phyloP scores from a whole-genome alignment of 2,329 filamentous ascomycete species.

The Xylaria sp. region DNA sequence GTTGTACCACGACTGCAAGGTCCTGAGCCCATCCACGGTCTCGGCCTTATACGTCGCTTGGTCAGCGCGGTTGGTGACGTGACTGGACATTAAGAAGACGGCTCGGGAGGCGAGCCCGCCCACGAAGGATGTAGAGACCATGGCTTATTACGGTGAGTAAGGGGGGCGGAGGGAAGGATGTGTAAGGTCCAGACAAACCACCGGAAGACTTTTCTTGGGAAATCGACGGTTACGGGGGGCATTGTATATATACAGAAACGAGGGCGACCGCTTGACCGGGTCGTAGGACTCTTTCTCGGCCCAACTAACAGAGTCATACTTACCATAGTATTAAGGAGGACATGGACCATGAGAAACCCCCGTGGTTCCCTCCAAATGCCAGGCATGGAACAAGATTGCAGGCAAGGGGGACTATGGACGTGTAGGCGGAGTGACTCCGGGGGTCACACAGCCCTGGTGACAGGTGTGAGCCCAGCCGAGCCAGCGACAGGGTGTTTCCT shows the following conservation, averaged over 20 bases:
- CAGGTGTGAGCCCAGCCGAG: conserved; percentile 11
- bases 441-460: conserved; percentile 12
- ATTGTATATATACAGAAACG: conserved; percentile 9
- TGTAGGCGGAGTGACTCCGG: conserved; percentile 3
- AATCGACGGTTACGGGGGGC: conserved; percentile 8
- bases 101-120: conserved; percentile 36
- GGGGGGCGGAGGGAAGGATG: not conserved
- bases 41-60: conserved; percentile 30
- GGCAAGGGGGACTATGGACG: too few relatives aligned
- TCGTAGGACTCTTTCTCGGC: conserved; percentile 16
- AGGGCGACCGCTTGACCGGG: conserved; percentile 10
- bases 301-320: conserved; percentile 4
- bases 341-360: conserved; percentile 15
- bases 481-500: conserved; percentile 18
- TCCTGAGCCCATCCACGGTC: conserved; percentile 30
- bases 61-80: conserved; percentile 23
- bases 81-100: conserved; percentile 37
- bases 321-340: conserved; percentile 24
- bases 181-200: not conserved
- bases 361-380: not conserved
- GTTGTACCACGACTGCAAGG: conserved; percentile 59
- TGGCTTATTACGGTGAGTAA: conserved; percentile 22
- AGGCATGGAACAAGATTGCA: not conserved
- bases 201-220: conserved; percentile 20
- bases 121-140: conserved; percentile 36